Evolutionary conservation across 148 eudicot genomes (phyloP), one percentile per base, ranked within the genome.

Genomic region (Camellia sinensis): DNA sequence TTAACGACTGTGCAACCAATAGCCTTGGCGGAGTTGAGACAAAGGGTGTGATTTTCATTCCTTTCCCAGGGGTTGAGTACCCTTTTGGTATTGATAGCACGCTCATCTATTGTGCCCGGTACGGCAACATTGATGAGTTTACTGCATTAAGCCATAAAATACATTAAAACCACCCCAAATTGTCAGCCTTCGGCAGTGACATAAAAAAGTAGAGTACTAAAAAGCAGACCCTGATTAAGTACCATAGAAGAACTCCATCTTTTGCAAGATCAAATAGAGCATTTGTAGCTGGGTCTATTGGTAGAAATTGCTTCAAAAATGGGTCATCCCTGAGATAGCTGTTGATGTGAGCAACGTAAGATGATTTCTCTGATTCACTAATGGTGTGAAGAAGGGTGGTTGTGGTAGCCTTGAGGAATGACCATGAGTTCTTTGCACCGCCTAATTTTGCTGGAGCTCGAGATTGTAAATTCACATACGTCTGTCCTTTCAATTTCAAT

Each of bases 201-300:
- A 68, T 54, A 17, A 73, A 29, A 48, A 22, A 77, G 53, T 22
- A 66, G 57, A 74, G 57, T 3, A 75, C 15, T 21, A 44, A n/a
- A 73, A 69, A 83, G 72, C 79, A 73, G 56, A 73, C 62, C 60
- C 52, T 54, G 48, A 8, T 78, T 44, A 81, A 82, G 71, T 93
- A 96, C 99, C 99, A 96, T 80, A 96, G 84, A 75, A 96, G 98
- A 88, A 96, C 98, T 74, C 99, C 99, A 80, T 92, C 99, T 85
- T 90, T 96, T 11, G 92, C 97, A 77, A 96, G 94, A 66, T 96
- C 92, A 85, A 96, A 93, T 62, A 96, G 81, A 76, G 88, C 92
- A 77, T 92, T 90, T 12, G 90, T 78, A 52, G 82, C 81, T 17
- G 94, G 94, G 79, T 92, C 93, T 40, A 96, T 80, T 62, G 99